Base-by-base conservation (phyloP, 768 basidiomycete genomes). In the Xerocomellus dryophilus region DNA sequence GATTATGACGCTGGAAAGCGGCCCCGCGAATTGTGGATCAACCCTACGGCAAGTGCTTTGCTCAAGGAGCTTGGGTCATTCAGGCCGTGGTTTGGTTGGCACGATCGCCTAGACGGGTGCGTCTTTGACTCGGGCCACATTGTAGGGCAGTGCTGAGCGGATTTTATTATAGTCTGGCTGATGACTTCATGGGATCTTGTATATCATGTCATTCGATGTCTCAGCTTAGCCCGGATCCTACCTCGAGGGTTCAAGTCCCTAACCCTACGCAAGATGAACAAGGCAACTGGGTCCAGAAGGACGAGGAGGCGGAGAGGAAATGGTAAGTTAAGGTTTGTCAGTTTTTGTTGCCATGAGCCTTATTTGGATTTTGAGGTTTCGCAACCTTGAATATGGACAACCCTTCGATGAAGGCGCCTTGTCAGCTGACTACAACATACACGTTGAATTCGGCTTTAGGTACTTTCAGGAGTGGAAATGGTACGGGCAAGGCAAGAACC, bases 71-170 rank as follows among this genome's bases (percentile, higher is more conserved):
- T 50, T n/a, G 7, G 9, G n/a, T n/a, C n/a, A n/a, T n/a, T n/a
- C n/a, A 43, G 50, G 18, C 50, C 50, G n/a, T 51, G 50, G 50
- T 43, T 51, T 34, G 50, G 50, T 27, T 51, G 50, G 50, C 50
- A 51, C 32, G 41, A 51, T 9, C 50, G 50, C 9, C 23, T 51
- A 4, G 32, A 44, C 23, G 50, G 50, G 50, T 43, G 23, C n/a
- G 50, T 23, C 15, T 32, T 34, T 32, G 18, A 31, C 49, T 12
- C 25, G n/a, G n/a, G 25, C 11, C 17, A 34, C 31, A 21, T 18
- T 8, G 1, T 3, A 4, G 40, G 20, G 34, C 31, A 14, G 5
- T 29, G 29, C 17, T 25, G 31, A 50, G 3, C 20, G 12, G 11
- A 20, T 15, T 14, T 27, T 10, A 44, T 36, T 35, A 12, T 18